Evolutionary conservation across 371 early-diverging fungal species (phyloP).

Genomic region (Phascolomyces articulosus): DNA sequence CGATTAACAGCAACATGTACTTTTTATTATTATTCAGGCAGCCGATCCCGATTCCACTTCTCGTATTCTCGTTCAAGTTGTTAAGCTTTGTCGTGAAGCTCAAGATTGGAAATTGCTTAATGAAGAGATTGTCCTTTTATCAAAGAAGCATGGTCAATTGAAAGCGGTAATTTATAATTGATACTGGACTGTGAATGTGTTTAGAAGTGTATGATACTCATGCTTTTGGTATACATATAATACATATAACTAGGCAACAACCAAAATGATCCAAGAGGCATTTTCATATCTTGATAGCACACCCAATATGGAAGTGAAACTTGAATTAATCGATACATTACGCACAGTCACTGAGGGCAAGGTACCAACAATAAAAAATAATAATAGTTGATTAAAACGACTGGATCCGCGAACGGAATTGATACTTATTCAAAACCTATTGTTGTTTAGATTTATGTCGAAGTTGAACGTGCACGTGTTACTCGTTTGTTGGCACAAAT

Average conservation of each 20-base stretch:
- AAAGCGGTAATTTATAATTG: constrained; percentile 72
- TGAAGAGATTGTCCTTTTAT: constrained; percentile 86
- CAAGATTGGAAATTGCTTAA: constrained; percentile 88
- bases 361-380: constrained; percentile 44
- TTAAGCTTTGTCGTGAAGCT: constrained; percentile 74
- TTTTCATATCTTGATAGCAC: constrained; percentile 86
- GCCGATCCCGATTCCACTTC: constrained; percentile 89
- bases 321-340: constrained; percentile 92
- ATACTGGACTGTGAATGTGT: too few species aligned
- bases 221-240: background rate
- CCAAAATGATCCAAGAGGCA: constrained; percentile 95
- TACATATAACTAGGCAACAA: constrained; percentile 70
- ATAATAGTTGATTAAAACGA: background rate
- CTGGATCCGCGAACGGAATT: background rate
- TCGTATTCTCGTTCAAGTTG: constrained; percentile 81
- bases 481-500: constrained; percentile 89
- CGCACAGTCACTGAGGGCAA: constrained; percentile 97
- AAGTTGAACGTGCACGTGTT: constrained; percentile 95
- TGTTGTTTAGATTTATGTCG: constrained; percentile 85
- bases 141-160: constrained; percentile 95
- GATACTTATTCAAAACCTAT: background rate
- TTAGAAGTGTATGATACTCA: too few species aligned
- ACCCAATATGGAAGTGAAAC: constrained; percentile 79
- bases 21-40: constrained; percentile 59
- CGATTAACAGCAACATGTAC: background rate